phyloP scores from a whole-genome alignment of 2,329 filamentous ascomycete genomes.

The Neoarthrinium moseri region DNA sequence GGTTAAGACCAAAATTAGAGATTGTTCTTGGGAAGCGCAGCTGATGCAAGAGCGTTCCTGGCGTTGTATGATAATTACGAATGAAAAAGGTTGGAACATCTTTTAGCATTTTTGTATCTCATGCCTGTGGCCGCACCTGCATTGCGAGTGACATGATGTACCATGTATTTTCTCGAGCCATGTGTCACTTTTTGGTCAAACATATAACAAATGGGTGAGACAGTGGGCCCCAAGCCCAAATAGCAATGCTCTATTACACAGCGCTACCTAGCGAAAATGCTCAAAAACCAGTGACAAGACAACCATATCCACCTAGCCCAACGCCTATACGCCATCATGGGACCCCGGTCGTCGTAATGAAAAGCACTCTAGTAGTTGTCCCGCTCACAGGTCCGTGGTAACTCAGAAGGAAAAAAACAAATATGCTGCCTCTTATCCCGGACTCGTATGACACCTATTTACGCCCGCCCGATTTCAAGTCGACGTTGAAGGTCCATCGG shows the following conservation, averaged over 20 bases:
- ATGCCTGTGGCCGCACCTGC: too few relatives aligned
- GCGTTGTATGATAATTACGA: too few relatives aligned
- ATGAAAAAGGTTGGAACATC: too few relatives aligned
- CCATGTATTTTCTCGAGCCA: too few relatives aligned
- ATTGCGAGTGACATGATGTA: too few relatives aligned
- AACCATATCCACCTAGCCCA: neutral
- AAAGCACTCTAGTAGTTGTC: neutral
- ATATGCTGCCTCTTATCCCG: neutral
- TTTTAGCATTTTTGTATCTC: too few relatives aligned
- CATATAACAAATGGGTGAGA: neutral
- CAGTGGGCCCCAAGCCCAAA: neutral
- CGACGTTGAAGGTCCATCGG: conserved; percentile 30
- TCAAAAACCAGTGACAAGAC: neutral
- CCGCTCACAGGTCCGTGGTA: neutral
- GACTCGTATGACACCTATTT: conserved; percentile 2
- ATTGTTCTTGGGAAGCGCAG: neutral
- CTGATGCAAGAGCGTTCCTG: too few relatives aligned
- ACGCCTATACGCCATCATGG: conserved; percentile 4
- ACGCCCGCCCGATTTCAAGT: conserved; percentile 20
- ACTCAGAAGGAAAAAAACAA: too few relatives aligned
- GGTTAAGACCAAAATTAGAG: too few relatives aligned
- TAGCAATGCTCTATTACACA: conserved; percentile 2
- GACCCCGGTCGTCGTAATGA: neutral
- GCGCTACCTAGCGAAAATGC: conserved; percentile 6
- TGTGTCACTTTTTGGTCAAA: neutral